A percentile compares a stretch with the other conserved stretches of the same genome.
These are phyloP conservation scores for Pythium vanterpoolii DNA, from an alignment of 352 stramenopile genomes.

Conservation along the genomic window DNA sequence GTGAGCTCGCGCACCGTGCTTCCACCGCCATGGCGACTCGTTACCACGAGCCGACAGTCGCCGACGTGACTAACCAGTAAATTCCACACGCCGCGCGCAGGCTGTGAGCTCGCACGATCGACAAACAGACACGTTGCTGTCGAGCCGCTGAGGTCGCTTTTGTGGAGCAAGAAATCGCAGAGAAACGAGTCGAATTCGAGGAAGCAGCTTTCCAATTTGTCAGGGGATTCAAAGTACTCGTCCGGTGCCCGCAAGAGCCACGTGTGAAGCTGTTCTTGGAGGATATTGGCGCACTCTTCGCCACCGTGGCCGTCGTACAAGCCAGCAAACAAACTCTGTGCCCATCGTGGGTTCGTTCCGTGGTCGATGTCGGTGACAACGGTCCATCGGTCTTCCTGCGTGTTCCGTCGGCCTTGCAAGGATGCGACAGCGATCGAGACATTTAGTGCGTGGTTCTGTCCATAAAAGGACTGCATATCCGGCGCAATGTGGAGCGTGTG, in stretches of 20 bases:
- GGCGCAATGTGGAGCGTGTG: not conserved
- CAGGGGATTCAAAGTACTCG: conserved; percentile 18
- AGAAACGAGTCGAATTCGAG: conserved; percentile 60
- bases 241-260: conserved; percentile 50
- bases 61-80: conserved; percentile 63
- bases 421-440: conserved; percentile 48
- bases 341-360: conserved; percentile 10
- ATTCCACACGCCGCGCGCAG: not conserved
- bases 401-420: conserved; percentile 63
- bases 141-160: conserved; percentile 72
- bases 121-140: conserved; percentile 60
- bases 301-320: conserved; percentile 86
- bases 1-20: conserved; percentile 39
- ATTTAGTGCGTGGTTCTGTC: conserved; percentile 30
- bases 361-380: conserved; percentile 40
- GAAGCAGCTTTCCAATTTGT: conserved; percentile 46
- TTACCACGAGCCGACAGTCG: conserved; percentile 69
- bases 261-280: conserved; percentile 72
- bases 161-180: conserved; percentile 68
- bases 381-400: conserved; percentile 71
- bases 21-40: conserved; percentile 32
- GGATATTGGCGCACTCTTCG: conserved; percentile 63
- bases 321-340: conserved; percentile 48
- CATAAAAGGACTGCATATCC: conserved; percentile 39
- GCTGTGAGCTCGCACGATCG: conserved; percentile 6